These are phyloP conservation scores for Boechera stricta DNA, from an alignment of 345 rosid species.

Conservation along the genomic window DNA sequence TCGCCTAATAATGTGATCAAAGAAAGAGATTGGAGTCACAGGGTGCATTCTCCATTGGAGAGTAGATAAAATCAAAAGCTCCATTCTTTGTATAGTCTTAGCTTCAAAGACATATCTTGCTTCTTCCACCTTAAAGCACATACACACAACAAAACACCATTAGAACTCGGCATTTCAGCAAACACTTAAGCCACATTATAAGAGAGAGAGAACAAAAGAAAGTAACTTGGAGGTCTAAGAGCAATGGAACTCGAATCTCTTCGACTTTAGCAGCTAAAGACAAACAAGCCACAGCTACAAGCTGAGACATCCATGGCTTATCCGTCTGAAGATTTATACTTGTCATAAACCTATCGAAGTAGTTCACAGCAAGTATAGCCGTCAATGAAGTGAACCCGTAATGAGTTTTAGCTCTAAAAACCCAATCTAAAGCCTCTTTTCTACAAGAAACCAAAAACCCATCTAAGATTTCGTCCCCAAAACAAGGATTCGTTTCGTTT, in stretches of 20 bases:
- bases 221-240: constrained; percentile 81
- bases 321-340: constrained; percentile 60
- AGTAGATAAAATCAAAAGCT: constrained; percentile 78
- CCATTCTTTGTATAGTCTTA: constrained; percentile 91
- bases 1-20: constrained; percentile 73
- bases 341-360: constrained; percentile 82
- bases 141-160: background rate
- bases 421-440: constrained; percentile 72
- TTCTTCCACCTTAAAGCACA: constrained; percentile 65
- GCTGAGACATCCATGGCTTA: constrained; percentile 96
- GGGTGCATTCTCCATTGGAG: constrained; percentile 94
- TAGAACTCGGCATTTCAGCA: constrained; percentile 24
- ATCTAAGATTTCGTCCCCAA: constrained; percentile 44
- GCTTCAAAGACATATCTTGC: constrained; percentile 77
- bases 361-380: constrained; percentile 76
- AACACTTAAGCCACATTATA: constrained; percentile 40
- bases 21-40: constrained; percentile 81
- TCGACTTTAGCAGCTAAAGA: constrained; percentile 95
- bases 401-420: constrained; percentile 64
- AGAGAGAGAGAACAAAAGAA: background rate
- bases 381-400: constrained; percentile 74
- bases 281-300: constrained; percentile 84
- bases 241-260: constrained; percentile 83
- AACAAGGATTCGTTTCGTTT: constrained; percentile 52
- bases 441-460: constrained; percentile 55